Evolutionary conservation across 83 land plant species (phyloP).

Genomic region (Picea engelmannii): DNA sequence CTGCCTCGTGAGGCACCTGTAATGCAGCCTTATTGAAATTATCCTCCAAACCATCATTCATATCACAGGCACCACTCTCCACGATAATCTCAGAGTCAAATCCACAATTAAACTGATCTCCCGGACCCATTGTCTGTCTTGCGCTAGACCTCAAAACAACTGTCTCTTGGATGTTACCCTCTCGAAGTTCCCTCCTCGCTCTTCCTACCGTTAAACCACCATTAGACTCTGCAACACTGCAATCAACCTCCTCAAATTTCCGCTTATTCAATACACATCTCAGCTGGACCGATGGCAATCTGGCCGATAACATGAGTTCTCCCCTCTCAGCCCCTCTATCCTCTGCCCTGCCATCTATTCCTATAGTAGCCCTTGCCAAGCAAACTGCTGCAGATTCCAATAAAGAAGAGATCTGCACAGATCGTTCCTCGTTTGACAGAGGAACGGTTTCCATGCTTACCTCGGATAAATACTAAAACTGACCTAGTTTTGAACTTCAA

Average conservation of each 20-base stretch:
- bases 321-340: slow-evolving; percentile 9
- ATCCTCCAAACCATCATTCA: slow-evolving; percentile 7
- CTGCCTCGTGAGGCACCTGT: not conserved
- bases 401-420: not conserved
- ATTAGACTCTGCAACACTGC: slow-evolving; percentile 3
- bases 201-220: not conserved
- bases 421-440: slow-evolving; percentile 5
- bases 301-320: not conserved
- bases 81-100: not conserved
- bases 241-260: slow-evolving; percentile 8
- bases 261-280: not conserved
- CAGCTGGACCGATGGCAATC: not conserved
- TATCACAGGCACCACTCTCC: not conserved
- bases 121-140: not conserved
- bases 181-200: slow-evolving; percentile 9
- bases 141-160: too few species aligned
- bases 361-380: too few species aligned
- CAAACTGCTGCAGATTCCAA: too few species aligned
- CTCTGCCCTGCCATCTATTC: not conserved
- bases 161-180: slow-evolving; percentile 3
- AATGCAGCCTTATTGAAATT: not conserved
- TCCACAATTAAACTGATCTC: slow-evolving; percentile 5
- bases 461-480: not conserved
- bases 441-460: slow-evolving; percentile 12
- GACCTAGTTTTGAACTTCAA: not conserved